These are phyloP conservation scores for Betula pendula DNA, from an alignment of 306 rosid species.

Conservation along the genomic window DNA sequence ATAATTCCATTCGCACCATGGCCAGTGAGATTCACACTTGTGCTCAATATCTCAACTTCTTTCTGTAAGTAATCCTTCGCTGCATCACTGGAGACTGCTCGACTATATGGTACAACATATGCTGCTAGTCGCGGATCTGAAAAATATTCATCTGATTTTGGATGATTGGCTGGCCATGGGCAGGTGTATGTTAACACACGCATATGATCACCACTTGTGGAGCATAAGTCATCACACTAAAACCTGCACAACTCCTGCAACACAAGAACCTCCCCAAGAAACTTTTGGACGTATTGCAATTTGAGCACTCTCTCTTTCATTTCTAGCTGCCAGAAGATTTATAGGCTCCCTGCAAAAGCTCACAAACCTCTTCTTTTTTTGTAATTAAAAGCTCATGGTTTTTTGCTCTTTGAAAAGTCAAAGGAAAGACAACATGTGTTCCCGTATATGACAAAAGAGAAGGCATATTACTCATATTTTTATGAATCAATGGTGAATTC, in stretches of 20 bases:
- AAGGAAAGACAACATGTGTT: no score
- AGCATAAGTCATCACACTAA: constrained; percentile 78
- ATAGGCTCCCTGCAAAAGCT: no score
- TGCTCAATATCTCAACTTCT: constrained; percentile 86
- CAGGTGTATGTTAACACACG: constrained; percentile 94
- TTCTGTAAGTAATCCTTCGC: constrained; percentile 81
- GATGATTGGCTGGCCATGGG: constrained; percentile 99
- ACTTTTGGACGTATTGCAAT: constrained; percentile 91
- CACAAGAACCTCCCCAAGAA: constrained; percentile 70
- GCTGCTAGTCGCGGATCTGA: constrained; percentile 93
- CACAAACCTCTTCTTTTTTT: no score
- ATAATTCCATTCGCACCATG: no score
- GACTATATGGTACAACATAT: constrained; percentile 89
- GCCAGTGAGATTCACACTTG: constrained; percentile 88
- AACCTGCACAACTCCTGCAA: constrained; percentile 85
- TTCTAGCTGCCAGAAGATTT: constrained; percentile 95
- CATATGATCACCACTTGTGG: constrained; percentile 90
- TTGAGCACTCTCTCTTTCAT: constrained; percentile 95
- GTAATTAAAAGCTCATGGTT: no score
- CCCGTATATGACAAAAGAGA: no score
- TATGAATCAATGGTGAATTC: no score
- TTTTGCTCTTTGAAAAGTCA: no score
- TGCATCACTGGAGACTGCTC: constrained; percentile 62
- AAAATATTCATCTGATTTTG: constrained; percentile 97
- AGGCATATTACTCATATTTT: no score